Evolutionary conservation across 2,329 filamentous ascomycete genomes (phyloP).

Genomic region (Acrocalymma vagum): DNA sequence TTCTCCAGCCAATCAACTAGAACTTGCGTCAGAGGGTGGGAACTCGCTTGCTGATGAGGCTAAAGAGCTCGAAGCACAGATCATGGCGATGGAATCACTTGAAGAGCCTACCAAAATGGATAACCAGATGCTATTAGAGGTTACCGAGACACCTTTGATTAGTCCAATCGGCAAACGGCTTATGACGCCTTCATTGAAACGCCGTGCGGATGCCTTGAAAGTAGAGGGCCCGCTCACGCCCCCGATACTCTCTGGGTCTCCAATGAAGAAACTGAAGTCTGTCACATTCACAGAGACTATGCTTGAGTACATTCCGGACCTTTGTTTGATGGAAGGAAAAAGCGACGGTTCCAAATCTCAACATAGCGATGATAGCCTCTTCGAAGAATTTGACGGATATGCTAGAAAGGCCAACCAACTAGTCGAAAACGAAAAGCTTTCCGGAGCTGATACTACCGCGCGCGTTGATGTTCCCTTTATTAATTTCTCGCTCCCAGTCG

Average conservation of each 20-base stretch:
- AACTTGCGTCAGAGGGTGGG: constrained; percentile 46
- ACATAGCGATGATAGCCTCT: constrained; percentile 42
- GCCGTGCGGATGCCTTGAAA: constrained; percentile 48
- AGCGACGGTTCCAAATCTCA: constrained; percentile 28
- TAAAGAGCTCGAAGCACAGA: constrained; percentile 39
- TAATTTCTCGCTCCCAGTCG: constrained; percentile 50
- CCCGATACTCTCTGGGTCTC: constrained; percentile 43
- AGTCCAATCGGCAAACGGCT: constrained; percentile 23
- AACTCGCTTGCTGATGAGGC: constrained; percentile 45
- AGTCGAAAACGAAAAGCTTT: constrained; percentile 55
- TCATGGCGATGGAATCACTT: constrained; percentile 44
- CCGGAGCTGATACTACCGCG: constrained; percentile 56
- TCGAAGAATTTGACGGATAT: constrained; percentile 44
- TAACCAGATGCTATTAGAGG: constrained; percentile 42
- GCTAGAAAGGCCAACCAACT: constrained; percentile 45
- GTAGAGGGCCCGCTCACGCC: constrained; percentile 58
- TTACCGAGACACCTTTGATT: constrained; percentile 27
- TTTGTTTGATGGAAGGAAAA: constrained; percentile 30
- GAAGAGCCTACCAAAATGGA: too few species aligned
- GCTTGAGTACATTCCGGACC: constrained; percentile 41
- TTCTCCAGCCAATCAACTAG: constrained; percentile 46
- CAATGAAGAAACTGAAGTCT: constrained; percentile 51
- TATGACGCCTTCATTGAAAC: constrained; percentile 35
- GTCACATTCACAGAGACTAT: constrained; percentile 50
- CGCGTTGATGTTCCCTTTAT: constrained; percentile 60